Evolutionary conservation across 805 yeast genomes (phyloP), one percentile per base, ranked within the genome.

Genomic region (Nakazawaea ernobii): DNA sequence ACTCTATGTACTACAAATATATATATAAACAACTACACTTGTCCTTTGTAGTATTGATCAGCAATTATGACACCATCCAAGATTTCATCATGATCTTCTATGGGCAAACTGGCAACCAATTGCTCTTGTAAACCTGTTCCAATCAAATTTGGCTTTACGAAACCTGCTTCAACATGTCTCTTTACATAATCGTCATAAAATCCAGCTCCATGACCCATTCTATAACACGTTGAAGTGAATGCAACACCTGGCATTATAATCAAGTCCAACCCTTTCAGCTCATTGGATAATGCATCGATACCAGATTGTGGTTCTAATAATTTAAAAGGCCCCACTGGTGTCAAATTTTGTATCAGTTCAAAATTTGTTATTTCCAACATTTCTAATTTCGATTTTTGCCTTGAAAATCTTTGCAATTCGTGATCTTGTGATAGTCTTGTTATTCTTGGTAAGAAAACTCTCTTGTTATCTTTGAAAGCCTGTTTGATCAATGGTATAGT

Each of bases 121-220:
- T 87, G 95, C 55, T 80, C 81, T 11, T 62, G 51, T n/a, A 86
- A 65, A 0, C 89, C 89, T 3, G 85, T 60, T 0, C 91, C 95
- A 1, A 87, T 58, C 32, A 80, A 55, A 32, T 59, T 60, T 0
- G 85, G 84, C 14, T 40, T 53, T 14, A 45, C 49, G 48, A 54
- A 39, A 35, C 53, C 30, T 66, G 64, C 59, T 58, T 71, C 61
- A 7, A 52, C 24, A 54, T 80, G 80, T 43, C 84, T 65, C 40
- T 71, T 66, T 37, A 86, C 73, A 56, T 71, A 86, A 55, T 84
- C 88, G 61, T 92, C 99, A 61, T 94, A 92, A 62, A 79, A 90
- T 0, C 97, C 99, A 5, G 83, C 92, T 1, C 99, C 99, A 60
- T 89, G 95, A 1, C 99, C 99, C 45, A 92, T 60, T 46, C 99